Evolutionary conservation across 768 basidiomycete species (phyloP).

Genomic region (Hirschioporus abietinus): DNA sequence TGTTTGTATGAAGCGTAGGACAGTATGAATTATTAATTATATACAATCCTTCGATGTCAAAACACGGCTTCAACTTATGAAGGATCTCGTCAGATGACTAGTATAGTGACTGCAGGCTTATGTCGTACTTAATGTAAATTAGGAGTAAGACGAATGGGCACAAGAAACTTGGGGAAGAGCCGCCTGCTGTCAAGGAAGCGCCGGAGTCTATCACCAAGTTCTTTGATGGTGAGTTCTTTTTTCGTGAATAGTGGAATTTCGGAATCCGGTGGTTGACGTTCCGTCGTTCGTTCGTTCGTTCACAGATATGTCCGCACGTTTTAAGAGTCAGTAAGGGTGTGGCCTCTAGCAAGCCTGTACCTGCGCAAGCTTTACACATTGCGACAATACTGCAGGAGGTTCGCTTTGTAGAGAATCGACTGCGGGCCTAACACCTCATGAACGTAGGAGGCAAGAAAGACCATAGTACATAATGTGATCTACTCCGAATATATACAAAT

Average conservation of each 20-base stretch:
- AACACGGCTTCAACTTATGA: too few species aligned
- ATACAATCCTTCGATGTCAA: neutral
- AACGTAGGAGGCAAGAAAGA: too few species aligned
- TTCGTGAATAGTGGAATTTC: too few species aligned
- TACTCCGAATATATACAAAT: too few species aligned
- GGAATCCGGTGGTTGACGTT: too few species aligned
- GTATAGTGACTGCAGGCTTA: too few species aligned
- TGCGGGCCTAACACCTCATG: too few species aligned
- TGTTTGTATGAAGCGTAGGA: neutral
- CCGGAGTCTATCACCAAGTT: constrained; percentile 48
- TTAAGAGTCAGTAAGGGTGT: constrained; percentile 43
- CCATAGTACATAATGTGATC: too few species aligned
- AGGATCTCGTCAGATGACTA: too few species aligned
- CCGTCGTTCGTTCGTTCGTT: too few species aligned
- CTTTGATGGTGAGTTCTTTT: constrained; percentile 50
- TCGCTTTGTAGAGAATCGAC: too few species aligned
- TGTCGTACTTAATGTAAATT: too few species aligned
- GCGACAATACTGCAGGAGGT: constrained; percentile 76
- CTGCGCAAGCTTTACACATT: constrained; percentile 61
- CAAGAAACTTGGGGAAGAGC: constrained; percentile 66
- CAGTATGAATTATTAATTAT: neutral
- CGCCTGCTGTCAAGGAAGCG: constrained; percentile 57
- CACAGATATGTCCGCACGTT: constrained; percentile 51
- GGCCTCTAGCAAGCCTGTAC: constrained; percentile 33
- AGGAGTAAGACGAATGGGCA: constrained; percentile 37